These are phyloP conservation scores for Calonectria hawksworthii DNA, from an alignment of 2,329 filamentous ascomycete species.

Conservation along the genomic window DNA sequence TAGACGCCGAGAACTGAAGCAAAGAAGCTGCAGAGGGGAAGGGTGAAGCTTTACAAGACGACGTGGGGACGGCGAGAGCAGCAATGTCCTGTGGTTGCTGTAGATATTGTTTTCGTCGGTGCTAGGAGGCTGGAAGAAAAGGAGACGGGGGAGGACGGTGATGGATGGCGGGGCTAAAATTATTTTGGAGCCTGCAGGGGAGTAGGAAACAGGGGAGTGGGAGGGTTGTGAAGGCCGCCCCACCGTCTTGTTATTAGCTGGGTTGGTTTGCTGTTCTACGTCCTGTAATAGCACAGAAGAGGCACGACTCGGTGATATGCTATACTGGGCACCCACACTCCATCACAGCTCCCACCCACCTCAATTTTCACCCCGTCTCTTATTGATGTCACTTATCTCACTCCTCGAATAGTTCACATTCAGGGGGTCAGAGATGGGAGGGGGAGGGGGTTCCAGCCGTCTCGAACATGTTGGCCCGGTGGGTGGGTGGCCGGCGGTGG, in stretches of 20 bases:
- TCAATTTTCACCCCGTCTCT: not conserved
- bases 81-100: conserved; percentile 46
- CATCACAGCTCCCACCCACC: conserved; percentile 5
- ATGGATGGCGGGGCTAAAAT: conserved; percentile 59
- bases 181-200: conserved; percentile 51
- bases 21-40: conserved; percentile 33
- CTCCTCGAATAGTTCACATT: conserved; percentile 9
- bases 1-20: conserved; percentile 37
- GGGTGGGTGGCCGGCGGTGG: not conserved
- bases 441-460: conserved; percentile 18
- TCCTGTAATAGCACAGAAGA: conserved; percentile 7
- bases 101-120: conserved; percentile 46
- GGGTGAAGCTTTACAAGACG: conserved; percentile 45
- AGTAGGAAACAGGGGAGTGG: conserved; percentile 13
- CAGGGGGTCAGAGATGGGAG: conserved; percentile 14
- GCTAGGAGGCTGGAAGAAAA: conserved; percentile 47
- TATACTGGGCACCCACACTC: conserved; percentile 14
- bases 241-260: conserved; percentile 21
- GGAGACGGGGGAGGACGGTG: conserved; percentile 51
- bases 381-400: not conserved
- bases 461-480: conserved; percentile 8
- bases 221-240: conserved; percentile 24
- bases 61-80: conserved; percentile 39
- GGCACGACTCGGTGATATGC: conserved; percentile 9
- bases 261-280: conserved; percentile 10